Base-by-base conservation (phyloP, 2,329 filamentous ascomycete species). In the Thermothelomyces thermophilus region DNA sequence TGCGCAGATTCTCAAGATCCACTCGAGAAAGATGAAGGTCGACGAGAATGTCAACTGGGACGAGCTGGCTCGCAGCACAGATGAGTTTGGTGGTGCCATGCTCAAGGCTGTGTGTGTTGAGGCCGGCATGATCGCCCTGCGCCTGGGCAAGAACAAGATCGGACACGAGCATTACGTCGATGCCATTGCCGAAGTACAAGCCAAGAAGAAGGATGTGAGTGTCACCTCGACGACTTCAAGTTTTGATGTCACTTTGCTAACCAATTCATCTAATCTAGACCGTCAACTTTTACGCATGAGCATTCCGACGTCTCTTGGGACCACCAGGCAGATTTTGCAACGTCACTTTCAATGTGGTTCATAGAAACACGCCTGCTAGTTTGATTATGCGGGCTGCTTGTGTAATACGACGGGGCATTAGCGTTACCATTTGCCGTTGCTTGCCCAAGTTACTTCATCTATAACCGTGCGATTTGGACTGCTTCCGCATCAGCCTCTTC, bases 91-190 rank as follows among this genome's bases (percentile, higher is more conserved):
- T 52, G 93, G 93, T 66, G 93, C 93, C 53, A 91, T 95, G 82
- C 74, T 98, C 61, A 98, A 98, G 79, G 93, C 93, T 37, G 93
- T 98, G 19, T 98, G 93, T 68, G 93, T 98, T 22, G 93, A 98
- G 74, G 93, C 93, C 45, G 93, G 93, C 66, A 98, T 98, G 93
- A 98, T 98, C 72, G 93, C 93, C 24, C 75, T 98, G 64, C 82
- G 93, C 60, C 89, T 85, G 68, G 93, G 93, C 54, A 90, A 95
- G 77, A 90, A 85, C 72, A 96, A 96, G 79, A 93, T 98, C 65
- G 87, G 86, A 53, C 93, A 98, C 68, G 93, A 98, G 74, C 89
- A 98, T 70, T 98, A 97, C 66, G 93, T 98, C 44, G 93, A 98
- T 75, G 93, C 93, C 54, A 97, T 98, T 68, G 81, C 90, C 33